Evolutionary conservation across 352 stramenopile genomes (phyloP).

Genomic region (Pelagophyceae sp.): DNA sequence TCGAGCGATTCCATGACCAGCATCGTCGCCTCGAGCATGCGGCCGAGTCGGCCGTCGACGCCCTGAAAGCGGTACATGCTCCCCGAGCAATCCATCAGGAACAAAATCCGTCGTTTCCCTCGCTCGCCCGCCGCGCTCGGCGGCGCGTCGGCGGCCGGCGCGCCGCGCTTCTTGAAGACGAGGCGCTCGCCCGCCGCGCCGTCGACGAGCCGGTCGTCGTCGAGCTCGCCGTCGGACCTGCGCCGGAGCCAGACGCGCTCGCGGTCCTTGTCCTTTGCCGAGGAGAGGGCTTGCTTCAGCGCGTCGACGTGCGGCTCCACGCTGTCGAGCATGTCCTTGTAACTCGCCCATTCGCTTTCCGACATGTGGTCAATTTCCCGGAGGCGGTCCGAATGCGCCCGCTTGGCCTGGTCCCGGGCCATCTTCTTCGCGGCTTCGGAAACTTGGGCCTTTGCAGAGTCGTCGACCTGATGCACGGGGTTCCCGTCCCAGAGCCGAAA

Average conservation of each 20-base stretch:
- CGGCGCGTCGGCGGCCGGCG: constrained; percentile 51
- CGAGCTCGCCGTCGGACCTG: constrained; percentile 82
- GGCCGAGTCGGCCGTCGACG: constrained; percentile 77
- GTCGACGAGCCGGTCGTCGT: constrained; percentile 86
- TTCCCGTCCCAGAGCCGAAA: constrained; percentile 81
- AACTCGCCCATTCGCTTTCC: constrained; percentile 50
- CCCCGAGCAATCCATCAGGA: constrained; percentile 75
- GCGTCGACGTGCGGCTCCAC: constrained; percentile 45
- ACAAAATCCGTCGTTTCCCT: constrained; percentile 64
- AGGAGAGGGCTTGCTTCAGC: constrained; percentile 56
- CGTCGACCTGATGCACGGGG: constrained; percentile 78
- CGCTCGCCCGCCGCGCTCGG: constrained; percentile 77
- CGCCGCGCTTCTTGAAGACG: constrained; percentile 81
- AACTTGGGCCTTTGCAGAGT: constrained; percentile 80
- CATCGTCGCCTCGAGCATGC: constrained; percentile 78
- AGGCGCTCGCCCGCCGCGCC: constrained; percentile 74
- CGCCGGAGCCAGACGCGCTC: constrained; percentile 83
- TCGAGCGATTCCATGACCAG: constrained; percentile 92
- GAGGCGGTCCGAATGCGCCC: constrained; percentile 39
- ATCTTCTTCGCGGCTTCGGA: constrained; percentile 66
- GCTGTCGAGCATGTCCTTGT: constrained; percentile 41
- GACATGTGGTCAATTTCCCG: constrained; percentile 45
- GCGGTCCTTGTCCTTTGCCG: constrained; percentile 64
- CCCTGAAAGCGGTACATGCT: constrained; percentile 86
- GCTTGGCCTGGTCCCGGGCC: constrained; percentile 43